Percentiles rank a stretch among this genome's conserved stretches.
phyloP scores from a whole-genome alignment of 2,329 filamentous ascomycete genomes.

The Sporothrix luriei region DNA sequence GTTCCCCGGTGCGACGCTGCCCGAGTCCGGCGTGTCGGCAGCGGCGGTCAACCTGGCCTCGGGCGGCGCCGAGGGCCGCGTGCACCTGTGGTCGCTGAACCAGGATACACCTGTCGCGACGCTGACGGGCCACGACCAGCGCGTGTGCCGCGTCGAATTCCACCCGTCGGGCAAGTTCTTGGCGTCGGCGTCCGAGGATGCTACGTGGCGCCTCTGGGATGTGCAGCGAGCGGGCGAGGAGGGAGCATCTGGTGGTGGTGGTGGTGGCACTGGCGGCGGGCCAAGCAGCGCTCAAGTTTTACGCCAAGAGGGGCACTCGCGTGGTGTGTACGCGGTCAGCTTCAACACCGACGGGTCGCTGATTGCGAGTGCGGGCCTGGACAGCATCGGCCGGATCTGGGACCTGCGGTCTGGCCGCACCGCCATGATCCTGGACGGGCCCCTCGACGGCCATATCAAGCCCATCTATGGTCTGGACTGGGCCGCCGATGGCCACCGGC shows the following conservation, averaged over 20 bases:
- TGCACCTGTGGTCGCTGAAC: conserved; percentile 87
- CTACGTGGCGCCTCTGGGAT: conserved; percentile 96
- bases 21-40: conserved; percentile 69
- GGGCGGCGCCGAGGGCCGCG: conserved; percentile 81
- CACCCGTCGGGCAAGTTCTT: conserved; percentile 89
- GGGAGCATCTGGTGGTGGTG: neutral
- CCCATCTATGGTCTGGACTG: conserved; percentile 94
- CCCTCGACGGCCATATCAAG: conserved; percentile 78
- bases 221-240: conserved; percentile 76
- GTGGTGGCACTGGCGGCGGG: no score
- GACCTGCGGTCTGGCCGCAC: conserved; percentile 89
- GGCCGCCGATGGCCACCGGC: conserved; percentile 86
- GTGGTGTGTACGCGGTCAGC: conserved; percentile 85
- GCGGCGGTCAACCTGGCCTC: conserved; percentile 83
- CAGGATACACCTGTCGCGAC: conserved; percentile 84
- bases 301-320: conserved; percentile 90
- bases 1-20: conserved; percentile 79
- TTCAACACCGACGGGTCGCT: conserved; percentile 93
- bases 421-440: conserved; percentile 91
- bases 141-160: conserved; percentile 91
- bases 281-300: conserved; percentile 52
- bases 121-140: conserved; percentile 77
- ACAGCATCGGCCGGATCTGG: conserved; percentile 95
- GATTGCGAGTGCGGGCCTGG: conserved; percentile 85
- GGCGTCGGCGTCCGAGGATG: conserved; percentile 92